Percentiles rank a stretch among this genome's conserved stretches.
Conservation (phyloP, 2,329 filamentous ascomycete species). For the Scolecobasidium constrictum region DNA sequence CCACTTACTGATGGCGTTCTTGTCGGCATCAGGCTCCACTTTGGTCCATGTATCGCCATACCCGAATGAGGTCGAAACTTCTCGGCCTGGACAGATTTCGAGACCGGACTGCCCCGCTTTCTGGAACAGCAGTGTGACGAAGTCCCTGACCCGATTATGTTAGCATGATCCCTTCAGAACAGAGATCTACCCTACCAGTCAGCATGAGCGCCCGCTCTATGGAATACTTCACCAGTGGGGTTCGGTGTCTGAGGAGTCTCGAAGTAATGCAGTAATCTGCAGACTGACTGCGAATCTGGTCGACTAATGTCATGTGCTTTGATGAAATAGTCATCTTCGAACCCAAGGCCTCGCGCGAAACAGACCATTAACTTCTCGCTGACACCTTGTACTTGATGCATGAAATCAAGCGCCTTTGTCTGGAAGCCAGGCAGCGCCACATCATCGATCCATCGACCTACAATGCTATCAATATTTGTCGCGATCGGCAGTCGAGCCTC, state of each 20-base stretch:
- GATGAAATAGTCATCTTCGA: conserved; percentile 46
- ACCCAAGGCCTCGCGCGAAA: conserved; percentile 47
- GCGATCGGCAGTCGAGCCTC: no score
- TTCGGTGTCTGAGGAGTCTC: conserved; percentile 25
- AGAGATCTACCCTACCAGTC: conserved; percentile 43
- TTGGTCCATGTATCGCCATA: conserved; percentile 52
- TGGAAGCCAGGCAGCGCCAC: conserved; percentile 39
- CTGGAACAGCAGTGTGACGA: conserved; percentile 54
- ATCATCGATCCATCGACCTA: conserved; percentile 40
- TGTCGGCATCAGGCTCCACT: conserved; percentile 36
- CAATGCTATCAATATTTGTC: no score
- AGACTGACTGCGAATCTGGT: conserved; percentile 43
- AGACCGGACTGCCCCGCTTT: conserved; percentile 48
- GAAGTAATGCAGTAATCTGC: conserved; percentile 46
- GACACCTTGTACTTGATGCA: conserved; percentile 41
- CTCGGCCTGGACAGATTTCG: conserved; percentile 54
- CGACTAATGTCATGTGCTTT: conserved; percentile 40
- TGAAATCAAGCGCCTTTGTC: conserved; percentile 36
- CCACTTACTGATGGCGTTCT: conserved; percentile 10
- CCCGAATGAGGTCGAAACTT: conserved; percentile 48
- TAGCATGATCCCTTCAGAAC: no score
- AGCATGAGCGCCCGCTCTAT: conserved; percentile 51
- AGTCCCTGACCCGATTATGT: conserved; percentile 22
- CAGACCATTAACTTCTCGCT: conserved; percentile 48
- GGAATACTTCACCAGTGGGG: conserved; percentile 31